phyloP scores from a whole-genome alignment of 2,329 filamentous ascomycete genomes.

The Penicillium sp. region DNA sequence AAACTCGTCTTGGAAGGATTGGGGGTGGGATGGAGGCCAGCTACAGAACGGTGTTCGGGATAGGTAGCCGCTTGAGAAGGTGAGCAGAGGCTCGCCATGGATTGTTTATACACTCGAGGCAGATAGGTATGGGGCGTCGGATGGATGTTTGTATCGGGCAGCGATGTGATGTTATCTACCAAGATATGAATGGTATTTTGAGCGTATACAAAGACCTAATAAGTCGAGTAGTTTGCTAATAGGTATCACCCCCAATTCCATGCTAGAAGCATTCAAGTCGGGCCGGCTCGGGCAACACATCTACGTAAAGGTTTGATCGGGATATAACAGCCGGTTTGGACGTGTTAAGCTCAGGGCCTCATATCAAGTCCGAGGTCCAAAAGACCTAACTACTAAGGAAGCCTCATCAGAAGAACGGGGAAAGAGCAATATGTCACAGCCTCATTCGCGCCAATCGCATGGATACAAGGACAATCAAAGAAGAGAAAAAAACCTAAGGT shows the following conservation, averaged over 20 bases:
- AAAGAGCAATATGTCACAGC: slow-evolving; percentile 20
- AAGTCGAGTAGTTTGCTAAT: too few species aligned
- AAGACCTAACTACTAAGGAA: slow-evolving; percentile 14
- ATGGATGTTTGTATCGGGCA: neutral
- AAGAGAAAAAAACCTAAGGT: slow-evolving; percentile 17
- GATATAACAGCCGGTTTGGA: neutral
- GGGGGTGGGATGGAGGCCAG: slow-evolving; percentile 63
- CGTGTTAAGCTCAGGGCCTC: neutral
- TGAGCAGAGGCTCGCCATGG: neutral
- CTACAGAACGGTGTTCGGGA: slow-evolving; percentile 65
- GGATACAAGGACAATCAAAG: slow-evolving; percentile 16
- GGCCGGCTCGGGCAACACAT: too few species aligned
- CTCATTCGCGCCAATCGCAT: slow-evolving; percentile 16
- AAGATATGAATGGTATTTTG: too few species aligned
- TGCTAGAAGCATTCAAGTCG: too few species aligned
- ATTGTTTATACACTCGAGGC: too few species aligned
- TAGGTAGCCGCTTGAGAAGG: slow-evolving; percentile 41
- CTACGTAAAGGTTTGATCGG: too few species aligned
- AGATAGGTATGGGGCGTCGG: neutral
- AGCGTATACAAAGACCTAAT: too few species aligned
- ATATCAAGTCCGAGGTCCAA: slow-evolving; percentile 18
- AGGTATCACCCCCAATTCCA: too few species aligned
- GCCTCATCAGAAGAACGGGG: slow-evolving; percentile 16
- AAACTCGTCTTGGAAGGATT: slow-evolving; percentile 74
- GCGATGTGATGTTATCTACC: neutral